Evolutionary conservation across 164 flowering plant species (phyloP).

Genomic region (Magnolia officinalis): DNA sequence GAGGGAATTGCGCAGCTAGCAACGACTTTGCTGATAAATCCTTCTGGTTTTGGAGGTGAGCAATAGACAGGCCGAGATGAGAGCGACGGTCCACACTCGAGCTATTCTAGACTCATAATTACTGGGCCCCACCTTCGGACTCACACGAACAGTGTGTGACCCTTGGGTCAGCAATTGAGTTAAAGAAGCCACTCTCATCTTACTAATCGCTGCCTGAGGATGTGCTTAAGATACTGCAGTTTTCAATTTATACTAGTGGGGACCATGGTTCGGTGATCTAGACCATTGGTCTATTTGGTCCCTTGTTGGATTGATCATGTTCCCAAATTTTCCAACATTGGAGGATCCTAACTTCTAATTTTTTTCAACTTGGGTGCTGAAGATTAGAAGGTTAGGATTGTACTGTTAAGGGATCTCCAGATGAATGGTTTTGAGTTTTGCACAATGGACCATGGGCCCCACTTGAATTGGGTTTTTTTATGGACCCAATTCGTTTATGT

Average conservation of each 20-base stretch:
- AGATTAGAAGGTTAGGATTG: too few relatives aligned
- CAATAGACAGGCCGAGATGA: constrained; percentile 6
- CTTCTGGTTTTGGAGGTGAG: background rate
- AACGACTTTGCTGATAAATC: background rate
- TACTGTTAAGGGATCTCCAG: too few relatives aligned
- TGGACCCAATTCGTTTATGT: too few relatives aligned
- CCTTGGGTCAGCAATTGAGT: background rate
- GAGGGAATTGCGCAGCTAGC: constrained; percentile 18
- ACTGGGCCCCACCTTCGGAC: constrained; percentile 4
- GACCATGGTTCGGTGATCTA: background rate
- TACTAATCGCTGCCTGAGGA: background rate
- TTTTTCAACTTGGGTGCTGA: too few relatives aligned
- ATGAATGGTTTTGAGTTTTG: too few relatives aligned
- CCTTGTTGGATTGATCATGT: too few relatives aligned
- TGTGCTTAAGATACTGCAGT: background rate
- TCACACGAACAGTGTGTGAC: constrained; percentile 10
- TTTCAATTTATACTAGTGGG: background rate
- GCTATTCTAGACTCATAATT: background rate
- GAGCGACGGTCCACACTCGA: constrained; percentile 4
- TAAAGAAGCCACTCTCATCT: background rate
- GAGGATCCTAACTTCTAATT: too few relatives aligned
- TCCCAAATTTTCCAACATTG: too few relatives aligned
- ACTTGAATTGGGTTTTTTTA: too few relatives aligned
- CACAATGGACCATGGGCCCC: too few relatives aligned
- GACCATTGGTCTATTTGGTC: too few relatives aligned